phyloP scores from a whole-genome alignment of 2,329 filamentous ascomycete genomes.

The Colletotrichum sp. region DNA sequence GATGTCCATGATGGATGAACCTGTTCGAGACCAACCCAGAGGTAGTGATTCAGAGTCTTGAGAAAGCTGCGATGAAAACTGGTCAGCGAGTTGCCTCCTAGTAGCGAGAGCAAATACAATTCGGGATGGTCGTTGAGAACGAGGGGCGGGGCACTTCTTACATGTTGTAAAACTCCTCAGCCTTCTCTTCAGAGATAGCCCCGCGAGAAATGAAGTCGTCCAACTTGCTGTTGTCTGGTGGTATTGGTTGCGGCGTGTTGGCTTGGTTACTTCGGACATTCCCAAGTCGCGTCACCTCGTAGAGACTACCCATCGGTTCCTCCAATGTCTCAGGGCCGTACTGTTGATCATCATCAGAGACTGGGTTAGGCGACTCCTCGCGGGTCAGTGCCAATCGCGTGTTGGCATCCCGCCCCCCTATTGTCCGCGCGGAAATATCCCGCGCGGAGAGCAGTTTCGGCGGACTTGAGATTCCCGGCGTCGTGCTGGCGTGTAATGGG shows the following conservation, averaged over 20 bases:
- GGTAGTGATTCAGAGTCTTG: constrained; percentile 52
- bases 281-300: constrained; percentile 56
- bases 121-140: fast-evolving
- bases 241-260: neutral
- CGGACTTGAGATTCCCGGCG: fast-evolving
- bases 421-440: neutral
- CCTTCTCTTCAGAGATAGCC: constrained; percentile 47
- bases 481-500: neutral
- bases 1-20: constrained; percentile 52
- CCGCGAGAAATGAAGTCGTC: constrained; percentile 54
- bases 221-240: neutral
- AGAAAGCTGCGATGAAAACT: constrained; percentile 39
- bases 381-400: neutral
- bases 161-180: constrained; percentile 51
- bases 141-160: neutral
- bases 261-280: constrained; percentile 28
- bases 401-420: neutral
- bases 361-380: neutral
- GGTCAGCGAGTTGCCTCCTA: fast-evolving
- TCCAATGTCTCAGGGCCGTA: constrained; percentile 30
- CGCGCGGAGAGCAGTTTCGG: neutral
- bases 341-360: constrained; percentile 26
- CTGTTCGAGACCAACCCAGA: constrained; percentile 57
- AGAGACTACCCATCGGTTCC: constrained; percentile 58
- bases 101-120: neutral